A percentile compares a stretch with the other conserved stretches of the same genome.
Evolutionary conservation across 345 rosid species (phyloP).

Genomic region (Melaleuca alternifolia): DNA sequence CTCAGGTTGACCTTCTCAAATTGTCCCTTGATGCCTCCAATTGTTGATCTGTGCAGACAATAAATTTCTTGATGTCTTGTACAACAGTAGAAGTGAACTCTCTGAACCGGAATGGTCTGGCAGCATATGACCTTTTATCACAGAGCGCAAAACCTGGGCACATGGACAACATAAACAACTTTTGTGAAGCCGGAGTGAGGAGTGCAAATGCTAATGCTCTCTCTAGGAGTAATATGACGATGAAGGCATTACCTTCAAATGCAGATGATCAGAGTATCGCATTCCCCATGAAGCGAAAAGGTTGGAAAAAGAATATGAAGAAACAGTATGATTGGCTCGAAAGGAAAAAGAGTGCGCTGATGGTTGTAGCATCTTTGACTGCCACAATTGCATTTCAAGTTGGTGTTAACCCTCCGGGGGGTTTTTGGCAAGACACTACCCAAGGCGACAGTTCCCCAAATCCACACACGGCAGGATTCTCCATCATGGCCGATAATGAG

Average conservation of each 20-base stretch:
- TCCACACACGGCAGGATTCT: background rate
- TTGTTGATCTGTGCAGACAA: background rate
- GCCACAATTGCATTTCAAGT: conserved; percentile 2
- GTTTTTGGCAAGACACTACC: background rate
- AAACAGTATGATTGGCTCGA: background rate
- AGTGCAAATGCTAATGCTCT: background rate
- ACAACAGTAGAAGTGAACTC: background rate
- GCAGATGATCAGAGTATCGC: background rate
- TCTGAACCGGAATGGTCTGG: background rate
- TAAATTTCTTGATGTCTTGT: background rate
- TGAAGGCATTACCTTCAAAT: background rate
- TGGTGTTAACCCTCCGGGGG: conserved; percentile 4
- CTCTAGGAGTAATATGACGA: background rate
- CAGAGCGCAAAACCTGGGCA: too few relatives aligned
- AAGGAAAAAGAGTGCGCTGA: background rate
- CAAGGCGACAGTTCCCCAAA: background rate
- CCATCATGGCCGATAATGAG: background rate
- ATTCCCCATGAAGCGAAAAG: background rate
- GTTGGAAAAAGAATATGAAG: background rate
- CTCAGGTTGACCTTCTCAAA: background rate
- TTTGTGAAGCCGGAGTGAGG: background rate
- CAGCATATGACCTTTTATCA: background rate
- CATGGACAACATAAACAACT: too few relatives aligned
- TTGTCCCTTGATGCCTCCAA: background rate
- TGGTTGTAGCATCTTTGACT: conserved; percentile 4